These are phyloP conservation scores for Hebeloma cylindrosporum DNA, from an alignment of 768 basidiomycete genomes.

Conservation along the genomic window DNA sequence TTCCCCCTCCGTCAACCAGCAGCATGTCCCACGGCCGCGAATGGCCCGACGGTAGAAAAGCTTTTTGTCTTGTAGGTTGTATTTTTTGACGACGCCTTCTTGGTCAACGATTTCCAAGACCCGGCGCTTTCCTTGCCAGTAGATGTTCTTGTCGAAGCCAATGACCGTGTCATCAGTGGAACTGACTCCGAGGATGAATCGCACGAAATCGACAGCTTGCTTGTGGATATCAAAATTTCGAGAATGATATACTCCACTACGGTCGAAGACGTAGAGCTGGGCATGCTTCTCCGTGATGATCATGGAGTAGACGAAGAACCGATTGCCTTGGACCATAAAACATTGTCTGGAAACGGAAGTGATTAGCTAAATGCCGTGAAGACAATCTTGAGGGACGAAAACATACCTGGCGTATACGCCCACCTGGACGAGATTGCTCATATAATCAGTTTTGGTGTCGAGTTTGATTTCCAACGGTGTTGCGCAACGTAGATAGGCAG, in stretches of 20 bases:
- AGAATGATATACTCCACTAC: slow-evolving; percentile 16
- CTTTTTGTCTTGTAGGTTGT: background rate
- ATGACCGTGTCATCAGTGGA: slow-evolving; percentile 16
- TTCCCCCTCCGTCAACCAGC: slow-evolving; percentile 18
- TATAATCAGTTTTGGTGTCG: background rate
- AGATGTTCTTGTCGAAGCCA: slow-evolving; percentile 24
- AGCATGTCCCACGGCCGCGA: slow-evolving; percentile 22
- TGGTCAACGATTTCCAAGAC: slow-evolving; percentile 3
- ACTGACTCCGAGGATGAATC: slow-evolving; percentile 21
- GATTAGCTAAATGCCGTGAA: no score
- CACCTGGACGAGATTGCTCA: slow-evolving; percentile 8
- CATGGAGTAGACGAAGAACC: slow-evolving; percentile 19
- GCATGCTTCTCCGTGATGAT: slow-evolving; percentile 14
- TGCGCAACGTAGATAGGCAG: background rate
- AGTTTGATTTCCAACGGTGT: slow-evolving; percentile 14
- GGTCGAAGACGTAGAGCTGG: slow-evolving; percentile 20
- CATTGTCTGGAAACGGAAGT: slow-evolving; percentile 13
- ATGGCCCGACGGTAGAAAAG: slow-evolving; percentile 18
- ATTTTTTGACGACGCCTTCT: background rate
- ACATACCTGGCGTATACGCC: slow-evolving; percentile 17
- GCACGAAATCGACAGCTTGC: slow-evolving; percentile 15
- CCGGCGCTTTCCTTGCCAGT: slow-evolving; percentile 14
- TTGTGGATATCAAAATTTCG: slow-evolving; percentile 18
- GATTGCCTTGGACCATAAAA: slow-evolving; percentile 22
- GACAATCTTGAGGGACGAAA: background rate